Base-by-base conservation (phyloP, 2,329 filamentous ascomycete genomes). In the Fusarium abutilonis region DNA sequence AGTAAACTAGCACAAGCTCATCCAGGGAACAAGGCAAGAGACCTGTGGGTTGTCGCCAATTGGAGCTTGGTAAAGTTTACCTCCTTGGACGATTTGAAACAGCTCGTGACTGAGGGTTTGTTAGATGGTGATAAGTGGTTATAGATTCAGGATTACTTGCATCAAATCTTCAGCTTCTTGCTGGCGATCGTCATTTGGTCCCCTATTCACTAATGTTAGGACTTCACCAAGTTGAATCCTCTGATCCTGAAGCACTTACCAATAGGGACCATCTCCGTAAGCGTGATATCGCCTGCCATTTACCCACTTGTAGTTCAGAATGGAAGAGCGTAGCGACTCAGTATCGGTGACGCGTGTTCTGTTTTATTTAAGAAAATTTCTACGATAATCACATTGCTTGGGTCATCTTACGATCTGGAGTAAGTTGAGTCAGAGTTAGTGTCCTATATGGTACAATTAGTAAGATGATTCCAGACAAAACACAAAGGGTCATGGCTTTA, bases 151-250 rank as follows among this genome's bases (percentile, higher is more conserved):
- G 9, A 26, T 1, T 10, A 41, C 55, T 56, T 38, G 11, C 60
- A 63, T 63, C 6, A 63, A 35, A 14, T 64, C 60, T 11, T 63
- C 60, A 14, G 60, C 60, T 34, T 63, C 60, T 26, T 63, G 60
- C 13, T 63, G 60, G 0, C 60, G 60, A 10, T 63, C 60, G 4
- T 63, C 60, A 6, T 63, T 63, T 1, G 60, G 49, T 3, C 60
- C 60, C 60, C 60, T 63, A 14, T 4, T 4, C 3, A n/a, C 1
- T 4, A 17, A 8, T 2, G 10, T 28, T 9, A 5, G 28, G 1
- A 13, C 4, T 14, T 3, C 2, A 3, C 8, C 9, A 23, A 3
- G 1, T 1, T 7, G 8, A 4, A 9, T 10, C 7, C 5, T 7
- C 17, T 9, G 2, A 9, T 3, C 10, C 9, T 4, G 2, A 5